Conservation (phyloP, 2,329 filamentous ascomycete species). For the Scleromitrula shiraiana region DNA sequence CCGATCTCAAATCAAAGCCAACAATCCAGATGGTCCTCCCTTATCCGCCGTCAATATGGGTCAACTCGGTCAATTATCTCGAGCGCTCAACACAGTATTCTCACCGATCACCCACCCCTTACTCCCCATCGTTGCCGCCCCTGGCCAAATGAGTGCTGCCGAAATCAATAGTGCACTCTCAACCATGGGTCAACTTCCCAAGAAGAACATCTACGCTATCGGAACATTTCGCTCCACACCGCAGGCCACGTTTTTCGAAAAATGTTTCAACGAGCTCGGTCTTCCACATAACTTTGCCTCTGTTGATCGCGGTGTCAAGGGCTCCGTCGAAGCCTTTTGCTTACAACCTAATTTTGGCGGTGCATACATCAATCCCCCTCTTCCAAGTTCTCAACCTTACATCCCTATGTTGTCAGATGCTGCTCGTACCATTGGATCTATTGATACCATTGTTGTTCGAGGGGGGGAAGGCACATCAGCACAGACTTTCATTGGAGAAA, state of each 20-base stretch:
- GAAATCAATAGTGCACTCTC: slow-evolving; percentile 77
- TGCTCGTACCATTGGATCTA: slow-evolving; percentile 67
- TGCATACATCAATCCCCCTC: slow-evolving; percentile 69
- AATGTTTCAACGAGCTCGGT: slow-evolving; percentile 74
- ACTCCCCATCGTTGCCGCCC: slow-evolving; percentile 74
- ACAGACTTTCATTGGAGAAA: slow-evolving; percentile 66
- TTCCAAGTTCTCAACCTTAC: slow-evolving; percentile 50
- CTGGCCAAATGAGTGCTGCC: slow-evolving; percentile 76
- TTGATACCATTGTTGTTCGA: slow-evolving; percentile 71
- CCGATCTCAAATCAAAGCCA: slow-evolving; percentile 63
- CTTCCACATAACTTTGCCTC: slow-evolving; percentile 74
- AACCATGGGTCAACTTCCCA: slow-evolving; percentile 72
- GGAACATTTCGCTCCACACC: slow-evolving; percentile 61
- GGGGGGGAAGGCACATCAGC: slow-evolving; percentile 37
- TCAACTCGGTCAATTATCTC: slow-evolving; percentile 74
- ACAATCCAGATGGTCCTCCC: slow-evolving; percentile 61
- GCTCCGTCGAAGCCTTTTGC: slow-evolving; percentile 63
- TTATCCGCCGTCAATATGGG: slow-evolving; percentile 85
- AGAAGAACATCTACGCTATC: slow-evolving; percentile 73
- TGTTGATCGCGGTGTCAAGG: slow-evolving; percentile 61
- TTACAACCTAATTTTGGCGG: slow-evolving; percentile 71
- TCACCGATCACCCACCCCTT: slow-evolving; percentile 82
- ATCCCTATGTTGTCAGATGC: slow-evolving; percentile 64
- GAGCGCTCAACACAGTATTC: slow-evolving; percentile 77
- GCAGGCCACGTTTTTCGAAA: slow-evolving; percentile 79